phyloP scores from a whole-genome alignment of 176 grass and related monocot genomes.

The Saccharum spontaneum region DNA sequence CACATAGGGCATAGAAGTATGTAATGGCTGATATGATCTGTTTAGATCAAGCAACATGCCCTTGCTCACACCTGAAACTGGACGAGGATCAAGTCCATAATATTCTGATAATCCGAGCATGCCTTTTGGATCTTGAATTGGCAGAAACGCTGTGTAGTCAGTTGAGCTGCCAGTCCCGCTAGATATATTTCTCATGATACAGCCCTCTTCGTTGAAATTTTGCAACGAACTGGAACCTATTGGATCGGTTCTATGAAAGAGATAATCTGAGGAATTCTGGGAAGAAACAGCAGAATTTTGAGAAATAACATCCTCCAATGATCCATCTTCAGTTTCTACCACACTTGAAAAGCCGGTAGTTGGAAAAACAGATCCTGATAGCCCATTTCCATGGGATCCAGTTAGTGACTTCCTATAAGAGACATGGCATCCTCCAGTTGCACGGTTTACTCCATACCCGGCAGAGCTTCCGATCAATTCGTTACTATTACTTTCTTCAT shows the following conservation, averaged over 20 bases:
- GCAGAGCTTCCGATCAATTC: slow-evolving; percentile 58
- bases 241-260: slow-evolving; percentile 20
- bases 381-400: slow-evolving; percentile 46
- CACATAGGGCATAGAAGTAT: slow-evolving; percentile 37
- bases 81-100: slow-evolving; percentile 26
- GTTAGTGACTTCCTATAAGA: slow-evolving; percentile 31
- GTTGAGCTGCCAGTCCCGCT: slow-evolving; percentile 34
- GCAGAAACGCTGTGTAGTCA: slow-evolving; percentile 44
- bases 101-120: slow-evolving; percentile 33
- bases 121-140: slow-evolving; percentile 43
- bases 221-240: slow-evolving; percentile 39
- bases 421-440: slow-evolving; percentile 30
- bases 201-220: slow-evolving; percentile 35
- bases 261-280: slow-evolving; percentile 52
- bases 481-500: slow-evolving; percentile 61
- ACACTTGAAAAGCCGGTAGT: slow-evolving; percentile 6
- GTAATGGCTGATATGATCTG: slow-evolving; percentile 25
- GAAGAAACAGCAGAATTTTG: slow-evolving; percentile 67
- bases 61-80: slow-evolving; percentile 44
- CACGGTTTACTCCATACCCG: slow-evolving; percentile 25
- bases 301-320: slow-evolving; percentile 55
- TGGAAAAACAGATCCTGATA: slow-evolving; percentile 25
- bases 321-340: slow-evolving; percentile 49
- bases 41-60: slow-evolving; percentile 25
- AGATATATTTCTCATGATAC: slow-evolving; percentile 34